phyloP scores from a whole-genome alignment of 257 asterid genomes.

The Penstemon davidsonii region DNA sequence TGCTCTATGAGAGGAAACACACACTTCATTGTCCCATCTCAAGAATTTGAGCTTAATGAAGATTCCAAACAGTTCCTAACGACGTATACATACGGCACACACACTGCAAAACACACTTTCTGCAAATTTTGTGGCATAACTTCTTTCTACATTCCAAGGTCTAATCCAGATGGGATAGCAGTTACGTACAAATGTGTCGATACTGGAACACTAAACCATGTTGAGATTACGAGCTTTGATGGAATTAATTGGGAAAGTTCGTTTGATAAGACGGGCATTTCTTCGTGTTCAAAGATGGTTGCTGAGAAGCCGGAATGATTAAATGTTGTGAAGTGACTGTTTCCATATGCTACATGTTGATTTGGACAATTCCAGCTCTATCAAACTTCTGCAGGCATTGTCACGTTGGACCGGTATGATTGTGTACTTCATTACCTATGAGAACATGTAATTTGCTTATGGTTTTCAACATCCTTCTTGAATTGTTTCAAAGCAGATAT shows the following conservation, averaged over 20 bases:
- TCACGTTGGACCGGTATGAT: too few relatives aligned
- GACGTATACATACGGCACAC: slow-evolving; percentile 82
- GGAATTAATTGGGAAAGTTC: slow-evolving; percentile 80
- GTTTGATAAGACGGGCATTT: slow-evolving; percentile 39
- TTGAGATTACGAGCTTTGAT: slow-evolving; percentile 63
- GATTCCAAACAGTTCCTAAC: slow-evolving; percentile 65
- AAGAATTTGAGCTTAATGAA: slow-evolving; percentile 60
- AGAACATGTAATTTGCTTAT: too few relatives aligned
- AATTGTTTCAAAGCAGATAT: too few relatives aligned
- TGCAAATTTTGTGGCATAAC: slow-evolving; percentile 89
- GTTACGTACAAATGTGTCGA: slow-evolving; percentile 63
- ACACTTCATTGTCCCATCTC: slow-evolving; percentile 71
- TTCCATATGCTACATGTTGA: too few relatives aligned
- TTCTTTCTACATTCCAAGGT: slow-evolving; percentile 78
- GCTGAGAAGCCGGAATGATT: background rate
- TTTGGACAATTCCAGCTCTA: too few relatives aligned
- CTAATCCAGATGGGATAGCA: slow-evolving; percentile 76
- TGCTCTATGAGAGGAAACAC: slow-evolving; percentile 85
- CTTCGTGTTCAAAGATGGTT: slow-evolving; percentile 45
- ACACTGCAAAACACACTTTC: slow-evolving; percentile 76
- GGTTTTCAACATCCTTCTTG: too few relatives aligned
- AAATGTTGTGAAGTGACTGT: too few relatives aligned
- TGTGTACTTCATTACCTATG: too few relatives aligned
- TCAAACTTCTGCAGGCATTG: too few relatives aligned
- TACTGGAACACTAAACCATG: slow-evolving; percentile 65